Conservation (phyloP, 768 basidiomycete species). For the Russula dissimulans region DNA sequence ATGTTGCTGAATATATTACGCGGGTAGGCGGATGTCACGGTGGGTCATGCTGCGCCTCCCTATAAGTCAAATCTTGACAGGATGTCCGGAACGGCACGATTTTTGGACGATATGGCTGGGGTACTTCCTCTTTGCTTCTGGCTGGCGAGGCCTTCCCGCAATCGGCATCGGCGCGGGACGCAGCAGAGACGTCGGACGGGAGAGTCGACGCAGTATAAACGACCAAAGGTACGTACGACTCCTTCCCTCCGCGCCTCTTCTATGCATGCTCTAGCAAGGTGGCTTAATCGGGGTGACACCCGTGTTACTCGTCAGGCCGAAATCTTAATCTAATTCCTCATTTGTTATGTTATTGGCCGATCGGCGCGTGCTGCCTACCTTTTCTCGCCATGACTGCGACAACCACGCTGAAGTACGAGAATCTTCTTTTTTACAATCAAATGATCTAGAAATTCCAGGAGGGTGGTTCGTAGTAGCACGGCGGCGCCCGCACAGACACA, state of each 20-base stretch:
- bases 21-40: background rate
- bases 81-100: background rate
- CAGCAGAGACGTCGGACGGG: background rate
- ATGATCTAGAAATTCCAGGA: background rate
- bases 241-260: too few relatives aligned
- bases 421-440: background rate
- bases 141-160: background rate
- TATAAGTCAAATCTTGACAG: background rate
- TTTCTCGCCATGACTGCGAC: background rate
- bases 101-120: background rate
- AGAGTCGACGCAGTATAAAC: too few relatives aligned
- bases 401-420: background rate
- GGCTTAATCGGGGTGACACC: background rate
- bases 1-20: too few relatives aligned
- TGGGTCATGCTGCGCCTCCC: background rate
- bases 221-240: too few relatives aligned
- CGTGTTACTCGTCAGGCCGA: background rate
- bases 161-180: background rate
- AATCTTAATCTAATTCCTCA: background rate
- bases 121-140: background rate
- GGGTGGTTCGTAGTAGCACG: too few relatives aligned
- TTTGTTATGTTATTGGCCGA: background rate
- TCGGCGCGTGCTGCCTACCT: background rate
- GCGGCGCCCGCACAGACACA: too few relatives aligned
- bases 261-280: too few relatives aligned